Percentiles rank a stretch among this genome's conserved stretches.
These are phyloP conservation scores for Colletotrichum cereale DNA, from an alignment of 2,329 filamentous ascomycete genomes.

Conservation along the genomic window DNA sequence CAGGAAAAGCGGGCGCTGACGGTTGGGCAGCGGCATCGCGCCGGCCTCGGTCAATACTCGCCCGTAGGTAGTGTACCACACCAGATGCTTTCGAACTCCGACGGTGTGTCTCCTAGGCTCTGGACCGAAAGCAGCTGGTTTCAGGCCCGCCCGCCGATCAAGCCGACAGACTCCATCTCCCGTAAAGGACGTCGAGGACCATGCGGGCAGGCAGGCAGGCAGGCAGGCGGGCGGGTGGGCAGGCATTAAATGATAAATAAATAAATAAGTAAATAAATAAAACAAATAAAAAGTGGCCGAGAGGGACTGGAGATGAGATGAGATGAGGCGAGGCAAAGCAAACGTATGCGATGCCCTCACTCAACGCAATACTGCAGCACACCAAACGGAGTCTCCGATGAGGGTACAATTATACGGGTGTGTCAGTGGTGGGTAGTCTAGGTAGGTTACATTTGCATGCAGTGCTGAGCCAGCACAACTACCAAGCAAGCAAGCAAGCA, in stretches of 20 bases:
- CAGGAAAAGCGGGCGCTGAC: conserved; percentile 32
- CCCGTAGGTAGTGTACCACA: neutral
- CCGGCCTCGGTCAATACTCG: neutral
- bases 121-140: conserved; percentile 1
- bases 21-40: conserved; percentile 3
- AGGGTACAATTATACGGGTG: neutral
- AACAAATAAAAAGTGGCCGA: neutral
- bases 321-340: neutral
- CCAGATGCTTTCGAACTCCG: neutral
- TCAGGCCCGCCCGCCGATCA: conserved; percentile 21
- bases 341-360: neutral
- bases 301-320: neutral
- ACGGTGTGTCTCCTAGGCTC: neutral
- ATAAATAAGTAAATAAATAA: no score
- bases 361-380: neutral
- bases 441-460: conserved; percentile 5
- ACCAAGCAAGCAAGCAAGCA: neutral
- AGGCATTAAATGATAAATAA: no score
- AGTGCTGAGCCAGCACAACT: neutral
- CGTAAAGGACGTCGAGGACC: neutral
- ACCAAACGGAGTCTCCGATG: neutral
- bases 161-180: conserved; percentile 1
- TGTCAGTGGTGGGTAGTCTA: neutral
- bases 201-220: conserved; percentile 1
- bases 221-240: no score